Evolutionary conservation across 768 basidiomycete genomes (phyloP).

Genomic region (Mycena rosella): DNA sequence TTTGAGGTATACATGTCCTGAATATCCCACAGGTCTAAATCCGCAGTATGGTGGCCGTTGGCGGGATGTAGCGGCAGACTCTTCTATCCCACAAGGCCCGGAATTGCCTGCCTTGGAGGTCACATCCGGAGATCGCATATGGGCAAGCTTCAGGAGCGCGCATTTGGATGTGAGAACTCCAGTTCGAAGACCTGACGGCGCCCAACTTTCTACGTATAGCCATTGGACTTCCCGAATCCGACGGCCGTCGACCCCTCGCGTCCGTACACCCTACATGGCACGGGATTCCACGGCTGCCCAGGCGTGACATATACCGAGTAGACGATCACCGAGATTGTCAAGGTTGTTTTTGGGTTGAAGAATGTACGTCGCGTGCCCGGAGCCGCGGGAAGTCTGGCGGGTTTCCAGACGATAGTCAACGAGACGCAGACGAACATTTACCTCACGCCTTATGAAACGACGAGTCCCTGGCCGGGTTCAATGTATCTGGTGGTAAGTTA

Average conservation of each 20-base stretch:
- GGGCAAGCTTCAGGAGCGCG: slow-evolving; percentile 48
- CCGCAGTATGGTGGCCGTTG: slow-evolving; percentile 58
- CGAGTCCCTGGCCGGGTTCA: slow-evolving; percentile 53
- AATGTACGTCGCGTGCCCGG: slow-evolving; percentile 62
- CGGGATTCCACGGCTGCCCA: slow-evolving; percentile 56
- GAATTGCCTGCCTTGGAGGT: slow-evolving; percentile 38
- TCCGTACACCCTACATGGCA: slow-evolving; percentile 42
- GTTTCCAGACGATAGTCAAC: slow-evolving; percentile 45
- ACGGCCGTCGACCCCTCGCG: slow-evolving; percentile 12
- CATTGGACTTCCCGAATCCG: slow-evolving; percentile 23
- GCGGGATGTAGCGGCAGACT: slow-evolving; percentile 41
- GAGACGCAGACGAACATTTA: slow-evolving; percentile 52
- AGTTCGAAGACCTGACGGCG: background rate
- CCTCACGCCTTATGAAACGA: slow-evolving; percentile 48
- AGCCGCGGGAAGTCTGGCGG: slow-evolving; percentile 55
- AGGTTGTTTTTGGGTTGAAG: slow-evolving; percentile 57
- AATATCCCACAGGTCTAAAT: slow-evolving; percentile 44
- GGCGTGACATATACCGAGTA: slow-evolving; percentile 51
- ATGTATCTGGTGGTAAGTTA: slow-evolving; percentile 50
- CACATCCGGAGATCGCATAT: slow-evolving; percentile 48
- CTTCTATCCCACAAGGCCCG: slow-evolving; percentile 43
- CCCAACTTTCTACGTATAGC: background rate
- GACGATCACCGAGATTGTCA: slow-evolving; percentile 57
- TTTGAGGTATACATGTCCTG: background rate
- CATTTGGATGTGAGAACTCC: slow-evolving; percentile 42